Conservation (phyloP, 176 grass and related monocot genomes). For the Raddia guianensis region DNA sequence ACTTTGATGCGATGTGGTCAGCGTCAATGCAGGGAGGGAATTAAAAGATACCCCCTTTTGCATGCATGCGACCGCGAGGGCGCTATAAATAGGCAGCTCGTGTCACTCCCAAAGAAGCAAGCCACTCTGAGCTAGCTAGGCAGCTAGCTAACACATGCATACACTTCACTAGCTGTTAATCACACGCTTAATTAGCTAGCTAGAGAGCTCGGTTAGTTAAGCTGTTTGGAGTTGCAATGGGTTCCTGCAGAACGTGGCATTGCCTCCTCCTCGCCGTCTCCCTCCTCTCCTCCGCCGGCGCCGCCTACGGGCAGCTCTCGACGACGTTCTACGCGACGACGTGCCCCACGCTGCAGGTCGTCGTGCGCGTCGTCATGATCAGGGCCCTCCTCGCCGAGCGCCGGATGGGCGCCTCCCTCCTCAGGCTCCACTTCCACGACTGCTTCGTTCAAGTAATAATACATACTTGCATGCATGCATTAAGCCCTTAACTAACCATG, state of each 20-base stretch:
- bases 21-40: neutral
- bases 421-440: constrained; percentile 83
- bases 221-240: constrained; percentile 32
- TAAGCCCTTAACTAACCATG: neutral
- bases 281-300: constrained; percentile 37
- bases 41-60: constrained; percentile 8
- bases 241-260: constrained; percentile 24
- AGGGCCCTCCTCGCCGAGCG: constrained; percentile 45
- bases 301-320: constrained; percentile 53
- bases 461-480: too few species aligned
- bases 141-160: too few species aligned
- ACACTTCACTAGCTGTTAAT: too few species aligned
- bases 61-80: constrained; percentile 36
- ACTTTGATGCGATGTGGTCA: constrained; percentile 25
- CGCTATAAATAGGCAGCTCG: constrained; percentile 36
- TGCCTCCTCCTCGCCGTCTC: constrained; percentile 38
- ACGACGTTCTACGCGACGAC: constrained; percentile 51
- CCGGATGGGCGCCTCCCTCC: constrained; percentile 73
- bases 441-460: constrained; percentile 74
- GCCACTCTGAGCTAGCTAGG: neutral
- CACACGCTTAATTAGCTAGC: neutral
- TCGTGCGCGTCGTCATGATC: constrained; percentile 54
- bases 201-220: too few species aligned
- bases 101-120: neutral
- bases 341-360: constrained; percentile 49